These are phyloP conservation scores for Penicillium nordicum DNA, from an alignment of 2,329 filamentous ascomycete species.

Conservation along the genomic window DNA sequence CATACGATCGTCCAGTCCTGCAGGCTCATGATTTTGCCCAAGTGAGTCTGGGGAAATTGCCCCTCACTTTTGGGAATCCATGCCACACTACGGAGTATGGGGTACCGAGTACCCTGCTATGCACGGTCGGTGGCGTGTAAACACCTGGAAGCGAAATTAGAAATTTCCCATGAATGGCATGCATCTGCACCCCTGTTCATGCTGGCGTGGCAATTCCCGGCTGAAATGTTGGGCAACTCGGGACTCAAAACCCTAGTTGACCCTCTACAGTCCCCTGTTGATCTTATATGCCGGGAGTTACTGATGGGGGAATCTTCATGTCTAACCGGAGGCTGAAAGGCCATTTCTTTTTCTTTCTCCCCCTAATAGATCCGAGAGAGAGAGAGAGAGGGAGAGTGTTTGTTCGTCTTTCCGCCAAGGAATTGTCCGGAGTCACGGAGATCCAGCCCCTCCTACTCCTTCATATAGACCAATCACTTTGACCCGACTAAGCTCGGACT, in stretches of 20 bases:
- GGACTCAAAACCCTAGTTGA: background rate
- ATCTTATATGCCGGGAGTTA: slow-evolving; percentile 14
- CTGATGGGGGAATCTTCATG: background rate
- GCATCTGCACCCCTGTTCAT: slow-evolving; percentile 10
- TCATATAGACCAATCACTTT: background rate
- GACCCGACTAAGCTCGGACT: background rate
- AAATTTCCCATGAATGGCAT: background rate
- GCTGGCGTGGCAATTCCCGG: slow-evolving; percentile 14
- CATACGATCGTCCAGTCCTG: slow-evolving; percentile 14
- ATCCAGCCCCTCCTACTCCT: background rate
- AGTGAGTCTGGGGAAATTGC: slow-evolving; percentile 11
- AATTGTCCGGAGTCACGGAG: background rate
- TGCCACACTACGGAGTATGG: background rate
- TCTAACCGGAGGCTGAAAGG: background rate
- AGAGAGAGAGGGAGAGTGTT: too few species aligned
- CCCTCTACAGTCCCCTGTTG: background rate
- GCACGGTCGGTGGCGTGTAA: slow-evolving; percentile 12
- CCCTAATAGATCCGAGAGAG: background rate
- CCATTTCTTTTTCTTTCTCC: background rate
- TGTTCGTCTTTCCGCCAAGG: background rate
- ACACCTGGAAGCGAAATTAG: slow-evolving; percentile 11
- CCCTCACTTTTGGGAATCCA: slow-evolving; percentile 10
- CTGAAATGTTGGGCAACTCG: slow-evolving; percentile 1
- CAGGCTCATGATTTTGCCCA: slow-evolving; percentile 6
- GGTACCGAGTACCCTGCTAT: background rate